Conservation (phyloP, 129 eudicot genomes). For the Pseudognaphalium luteoalbum region DNA sequence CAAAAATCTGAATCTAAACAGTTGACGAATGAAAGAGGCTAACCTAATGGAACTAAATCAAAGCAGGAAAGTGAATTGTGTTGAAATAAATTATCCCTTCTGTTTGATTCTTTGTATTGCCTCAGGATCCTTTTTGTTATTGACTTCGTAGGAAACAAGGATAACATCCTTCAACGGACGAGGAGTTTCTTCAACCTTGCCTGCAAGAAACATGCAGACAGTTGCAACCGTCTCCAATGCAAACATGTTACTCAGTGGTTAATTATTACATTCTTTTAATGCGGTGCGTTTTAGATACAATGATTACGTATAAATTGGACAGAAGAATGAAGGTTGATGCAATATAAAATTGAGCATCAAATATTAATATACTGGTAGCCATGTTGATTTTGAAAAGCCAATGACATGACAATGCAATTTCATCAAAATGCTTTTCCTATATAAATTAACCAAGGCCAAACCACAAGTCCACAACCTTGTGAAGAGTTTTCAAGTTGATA, state of each 20-base stretch:
- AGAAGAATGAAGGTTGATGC: neutral
- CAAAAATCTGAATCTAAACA: neutral
- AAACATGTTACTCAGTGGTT: slow-evolving; percentile 21
- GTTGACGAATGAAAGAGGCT: neutral
- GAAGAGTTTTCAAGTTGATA: no score
- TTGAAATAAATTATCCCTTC: slow-evolving; percentile 50
- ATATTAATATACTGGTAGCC: neutral
- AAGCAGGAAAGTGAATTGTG: neutral
- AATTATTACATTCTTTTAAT: neutral
- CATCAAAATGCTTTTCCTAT: neutral
- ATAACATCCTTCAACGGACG: slow-evolving; percentile 93
- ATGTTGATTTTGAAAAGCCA: neutral
- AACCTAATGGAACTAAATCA: no score
- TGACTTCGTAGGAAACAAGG: slow-evolving; percentile 86
- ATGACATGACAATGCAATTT: neutral
- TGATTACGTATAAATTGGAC: neutral
- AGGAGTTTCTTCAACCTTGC: slow-evolving; percentile 99
- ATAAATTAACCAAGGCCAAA: no score
- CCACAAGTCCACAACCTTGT: no score
- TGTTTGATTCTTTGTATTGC: slow-evolving; percentile 94
- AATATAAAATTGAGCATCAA: neutral
- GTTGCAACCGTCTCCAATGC: slow-evolving; percentile 84
- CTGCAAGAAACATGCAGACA: slow-evolving; percentile 98
- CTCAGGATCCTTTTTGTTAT: slow-evolving; percentile 85
- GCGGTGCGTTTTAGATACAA: neutral